A percentile compares a stretch with the other conserved stretches of the same genome.
Conservation (phyloP, 2,329 filamentous ascomycete species). For the Mycogone perniciosa region DNA sequence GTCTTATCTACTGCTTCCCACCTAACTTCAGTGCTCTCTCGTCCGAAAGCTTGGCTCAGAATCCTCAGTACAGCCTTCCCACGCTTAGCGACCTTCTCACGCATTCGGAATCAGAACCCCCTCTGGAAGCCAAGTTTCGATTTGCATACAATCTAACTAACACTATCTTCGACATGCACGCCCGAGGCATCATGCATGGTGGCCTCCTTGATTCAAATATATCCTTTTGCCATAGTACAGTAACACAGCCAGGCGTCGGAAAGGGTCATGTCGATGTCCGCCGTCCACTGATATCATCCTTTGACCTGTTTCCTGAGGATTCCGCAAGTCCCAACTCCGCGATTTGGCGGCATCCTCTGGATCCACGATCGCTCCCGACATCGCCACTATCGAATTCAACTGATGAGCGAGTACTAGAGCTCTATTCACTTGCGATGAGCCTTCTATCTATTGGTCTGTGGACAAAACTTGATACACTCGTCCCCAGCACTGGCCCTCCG, state of each 20-base stretch:
- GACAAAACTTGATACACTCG: conserved; percentile 56
- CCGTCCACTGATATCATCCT: conserved; percentile 64
- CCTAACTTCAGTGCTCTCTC: conserved; percentile 54
- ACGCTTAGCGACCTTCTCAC: conserved; percentile 50
- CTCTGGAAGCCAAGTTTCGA: conserved; percentile 69
- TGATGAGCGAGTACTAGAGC: conserved; percentile 55
- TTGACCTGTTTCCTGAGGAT: conserved; percentile 57
- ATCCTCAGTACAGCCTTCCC: conserved; percentile 44
- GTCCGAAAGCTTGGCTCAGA: conserved; percentile 45
- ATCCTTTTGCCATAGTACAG: conserved; percentile 52
- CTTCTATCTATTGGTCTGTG: conserved; percentile 71
- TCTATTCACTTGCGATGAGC: conserved; percentile 68
- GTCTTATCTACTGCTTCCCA: conserved; percentile 69
- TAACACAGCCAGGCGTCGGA: conserved; percentile 33
- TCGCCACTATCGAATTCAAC: conserved; percentile 43
- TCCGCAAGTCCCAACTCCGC: conserved; percentile 16
- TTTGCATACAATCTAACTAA: conserved; percentile 66
- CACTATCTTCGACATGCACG: conserved; percentile 68
- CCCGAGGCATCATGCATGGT: conserved; percentile 62
- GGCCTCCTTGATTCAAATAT: conserved; percentile 63
- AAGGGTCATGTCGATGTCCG: conserved; percentile 55
- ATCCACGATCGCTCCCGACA: conserved; percentile 45
- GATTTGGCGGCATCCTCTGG: conserved; percentile 55
- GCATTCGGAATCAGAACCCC: conserved; percentile 51
- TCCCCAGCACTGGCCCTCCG: conserved; percentile 36